phyloP scores from a whole-genome alignment of 805 yeast genomes.

The Wickerhamomyces xylosicus region DNA sequence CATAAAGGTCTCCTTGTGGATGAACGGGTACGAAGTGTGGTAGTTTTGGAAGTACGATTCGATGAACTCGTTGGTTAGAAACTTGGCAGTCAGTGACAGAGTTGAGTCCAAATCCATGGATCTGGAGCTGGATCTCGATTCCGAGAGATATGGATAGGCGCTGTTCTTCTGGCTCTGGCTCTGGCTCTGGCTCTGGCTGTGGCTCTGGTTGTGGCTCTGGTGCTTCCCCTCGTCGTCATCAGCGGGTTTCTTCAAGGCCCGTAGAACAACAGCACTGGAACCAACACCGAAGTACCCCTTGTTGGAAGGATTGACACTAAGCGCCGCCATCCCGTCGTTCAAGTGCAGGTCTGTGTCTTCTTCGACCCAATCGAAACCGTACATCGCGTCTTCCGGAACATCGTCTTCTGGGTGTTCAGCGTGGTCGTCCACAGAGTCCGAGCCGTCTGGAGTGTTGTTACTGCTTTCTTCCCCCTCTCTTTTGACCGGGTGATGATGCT shows the following conservation, averaged over 20 bases:
- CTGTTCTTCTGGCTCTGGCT: no score
- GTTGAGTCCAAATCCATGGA: slow-evolving; percentile 17
- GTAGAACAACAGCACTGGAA: slow-evolving; percentile 45
- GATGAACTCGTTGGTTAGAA: slow-evolving; percentile 26
- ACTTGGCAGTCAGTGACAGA: slow-evolving; percentile 18
- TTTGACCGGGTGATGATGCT: no score
- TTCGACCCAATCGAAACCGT: slow-evolving; percentile 54
- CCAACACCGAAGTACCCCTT: slow-evolving; percentile 60
- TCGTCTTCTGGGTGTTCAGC: slow-evolving; percentile 23
- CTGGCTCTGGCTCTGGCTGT: no score
- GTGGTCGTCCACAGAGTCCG: slow-evolving; percentile 10
- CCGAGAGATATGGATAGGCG: slow-evolving; percentile 6
- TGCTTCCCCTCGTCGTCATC: slow-evolving; percentile 12
- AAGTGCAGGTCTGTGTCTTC: slow-evolving; percentile 29
- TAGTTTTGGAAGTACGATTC: slow-evolving; percentile 47
- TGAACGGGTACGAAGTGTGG: slow-evolving; percentile 52
- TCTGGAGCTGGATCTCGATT: slow-evolving; percentile 16
- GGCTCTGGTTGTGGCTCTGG: no score
- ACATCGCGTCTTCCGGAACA: slow-evolving; percentile 33
- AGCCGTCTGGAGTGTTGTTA: slow-evolving; percentile 2
- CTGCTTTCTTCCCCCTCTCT: neutral
- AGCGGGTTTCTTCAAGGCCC: slow-evolving; percentile 31
- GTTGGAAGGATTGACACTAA: slow-evolving; percentile 37
- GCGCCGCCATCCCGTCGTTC: slow-evolving; percentile 58
- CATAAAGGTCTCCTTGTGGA: slow-evolving; percentile 44